phyloP scores from a whole-genome alignment of 176 grass and related monocot genomes.

The Oryza nivara region DNA sequence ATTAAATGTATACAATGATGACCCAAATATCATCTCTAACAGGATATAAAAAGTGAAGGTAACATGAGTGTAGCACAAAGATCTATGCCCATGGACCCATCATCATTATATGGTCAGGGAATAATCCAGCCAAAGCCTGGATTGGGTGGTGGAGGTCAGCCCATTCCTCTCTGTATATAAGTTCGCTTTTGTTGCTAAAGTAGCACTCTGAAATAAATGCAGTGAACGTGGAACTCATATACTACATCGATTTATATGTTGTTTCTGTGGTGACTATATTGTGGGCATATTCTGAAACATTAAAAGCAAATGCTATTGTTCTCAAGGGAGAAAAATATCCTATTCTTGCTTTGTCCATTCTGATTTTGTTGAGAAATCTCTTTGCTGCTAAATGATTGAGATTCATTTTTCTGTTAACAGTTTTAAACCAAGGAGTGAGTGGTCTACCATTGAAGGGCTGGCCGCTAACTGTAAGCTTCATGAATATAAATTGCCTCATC shows the following conservation, averaged over 20 bases:
- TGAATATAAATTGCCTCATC: slow-evolving; percentile 23
- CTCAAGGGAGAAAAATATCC: slow-evolving; percentile 16
- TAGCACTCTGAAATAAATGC: neutral
- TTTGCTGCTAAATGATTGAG: neutral
- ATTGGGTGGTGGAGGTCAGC: slow-evolving; percentile 68
- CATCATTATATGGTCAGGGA: slow-evolving; percentile 85
- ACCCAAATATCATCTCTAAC: slow-evolving; percentile 30
- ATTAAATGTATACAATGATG: slow-evolving; percentile 30
- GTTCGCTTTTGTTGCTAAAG: slow-evolving; percentile 9
- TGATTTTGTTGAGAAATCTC: slow-evolving; percentile 15
- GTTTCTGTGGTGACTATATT: slow-evolving; percentile 17
- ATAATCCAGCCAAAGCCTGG: slow-evolving; percentile 93
- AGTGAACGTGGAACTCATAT: slow-evolving; percentile 4
- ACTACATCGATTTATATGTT: slow-evolving; percentile 10
- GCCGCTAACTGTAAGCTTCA: slow-evolving; percentile 84
- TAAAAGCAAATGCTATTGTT: slow-evolving; percentile 23
- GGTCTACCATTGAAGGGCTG: slow-evolving; percentile 98
- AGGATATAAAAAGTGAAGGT: slow-evolving; percentile 91
- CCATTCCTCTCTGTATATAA: slow-evolving; percentile 26
- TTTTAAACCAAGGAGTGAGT: slow-evolving; percentile 90
- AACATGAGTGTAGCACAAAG: slow-evolving; percentile 85
- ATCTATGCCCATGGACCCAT: slow-evolving; percentile 91
- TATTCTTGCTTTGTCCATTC: slow-evolving; percentile 23
- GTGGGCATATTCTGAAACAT: slow-evolving; percentile 18
- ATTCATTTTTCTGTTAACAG: slow-evolving; percentile 53